Evolutionary conservation across 345 rosid genomes (phyloP).

Genomic region (Toxicodendron radicans): DNA sequence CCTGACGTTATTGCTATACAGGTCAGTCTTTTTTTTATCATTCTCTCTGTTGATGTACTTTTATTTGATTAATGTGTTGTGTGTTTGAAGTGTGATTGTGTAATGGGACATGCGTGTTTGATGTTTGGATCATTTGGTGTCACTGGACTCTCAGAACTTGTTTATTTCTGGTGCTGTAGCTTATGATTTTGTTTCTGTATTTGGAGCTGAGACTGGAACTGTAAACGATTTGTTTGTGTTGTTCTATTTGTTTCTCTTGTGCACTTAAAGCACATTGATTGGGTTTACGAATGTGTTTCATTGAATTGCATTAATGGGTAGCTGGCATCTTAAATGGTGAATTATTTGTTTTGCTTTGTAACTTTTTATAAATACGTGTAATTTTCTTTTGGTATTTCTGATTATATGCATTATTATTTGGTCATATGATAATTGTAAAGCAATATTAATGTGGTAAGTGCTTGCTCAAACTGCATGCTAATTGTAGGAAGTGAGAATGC

Average conservation of each 20-base stretch:
- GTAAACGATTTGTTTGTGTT: neutral
- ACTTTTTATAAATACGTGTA: neutral
- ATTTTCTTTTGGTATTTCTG: neutral
- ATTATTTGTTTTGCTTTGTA: neutral
- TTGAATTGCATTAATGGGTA: neutral
- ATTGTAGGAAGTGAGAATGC: slow-evolving; percentile 96
- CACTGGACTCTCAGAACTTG: neutral
- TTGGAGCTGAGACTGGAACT: slow-evolving; percentile 5
- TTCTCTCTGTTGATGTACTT: neutral
- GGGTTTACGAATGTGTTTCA: neutral
- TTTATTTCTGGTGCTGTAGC: neutral
- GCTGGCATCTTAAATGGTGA: too few species aligned
- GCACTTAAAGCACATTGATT: neutral
- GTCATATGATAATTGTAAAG: slow-evolving; percentile 10
- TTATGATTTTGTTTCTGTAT: neutral
- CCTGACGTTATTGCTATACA: slow-evolving; percentile 90
- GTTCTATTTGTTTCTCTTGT: neutral
- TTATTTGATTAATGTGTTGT: slow-evolving; percentile 10
- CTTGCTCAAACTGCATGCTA: slow-evolving; percentile 26
- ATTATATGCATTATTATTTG: slow-evolving; percentile 14
- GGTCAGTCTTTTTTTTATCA: slow-evolving; percentile 31
- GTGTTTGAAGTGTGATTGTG: slow-evolving; percentile 3
- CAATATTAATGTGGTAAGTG: neutral
- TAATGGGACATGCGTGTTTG: neutral
- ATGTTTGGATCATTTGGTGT: neutral